Base-by-base conservation (phyloP, 371 early-diverging fungal genomes). In the Amoeboradix gromovi region DNA sequence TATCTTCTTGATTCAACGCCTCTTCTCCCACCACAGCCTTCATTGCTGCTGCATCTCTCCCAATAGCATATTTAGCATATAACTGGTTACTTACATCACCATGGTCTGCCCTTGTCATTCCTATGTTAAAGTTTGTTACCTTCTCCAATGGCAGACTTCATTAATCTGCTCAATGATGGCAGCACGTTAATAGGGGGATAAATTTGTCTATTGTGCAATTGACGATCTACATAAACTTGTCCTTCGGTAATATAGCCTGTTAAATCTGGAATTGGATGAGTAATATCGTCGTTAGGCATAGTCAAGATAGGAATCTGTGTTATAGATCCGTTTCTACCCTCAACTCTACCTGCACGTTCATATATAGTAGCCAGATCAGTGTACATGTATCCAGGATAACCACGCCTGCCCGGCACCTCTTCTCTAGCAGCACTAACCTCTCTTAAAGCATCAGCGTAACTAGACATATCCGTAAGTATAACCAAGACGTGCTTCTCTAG, bases 311-410 rank as follows among this genome's bases (percentile, higher is more conserved):
- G 99, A 70, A 99, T 98, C 82, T 99, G 99, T 30, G 99, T 99
- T 70, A 99, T 99, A 67, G 94, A 93, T 69, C 99, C 99, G 79
- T 95, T 96, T 74, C 93, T 86, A 68, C 99, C 99, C 70, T 92
- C 89, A 22, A 99, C 98, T 75, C 99, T 87, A 70, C 99, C 99
- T 29, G 99, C 99, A 79, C 99, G 89, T 80, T 99, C 99, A 75
- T 99, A 98, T 72, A 99, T 94, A 70, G 98, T 98, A 29, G 97
- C 91, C 82, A 99, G 85, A 85, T 99, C 99, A 30, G 99, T 99
- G 84, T 99, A 99, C 99, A 99, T 99, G 79, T 98, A 99, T 82
- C 99, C 99, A 28, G 99, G 99, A 80, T 98, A 99, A 78, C 99
- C 99, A 80, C 98, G 90, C 80, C 99, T 91, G 77, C 99, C 99